phyloP scores from a whole-genome alignment of 768 basidiomycete species.

The Boletus barrowsii region DNA sequence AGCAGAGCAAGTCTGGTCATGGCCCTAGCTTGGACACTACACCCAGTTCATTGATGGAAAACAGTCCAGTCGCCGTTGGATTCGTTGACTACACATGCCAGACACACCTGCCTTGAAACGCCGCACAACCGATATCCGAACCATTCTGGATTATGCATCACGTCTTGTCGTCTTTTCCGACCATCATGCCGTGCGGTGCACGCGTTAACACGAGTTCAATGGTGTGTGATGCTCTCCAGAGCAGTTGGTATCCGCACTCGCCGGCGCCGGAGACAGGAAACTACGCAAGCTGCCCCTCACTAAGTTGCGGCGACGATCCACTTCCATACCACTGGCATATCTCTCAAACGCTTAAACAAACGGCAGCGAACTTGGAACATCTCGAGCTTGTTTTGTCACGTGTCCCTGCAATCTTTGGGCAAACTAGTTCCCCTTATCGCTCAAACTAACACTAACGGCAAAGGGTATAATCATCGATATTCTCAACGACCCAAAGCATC shows the following conservation, averaged over 20 bases:
- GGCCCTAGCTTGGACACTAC: slow-evolving; percentile 46
- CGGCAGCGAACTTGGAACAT: slow-evolving; percentile 57
- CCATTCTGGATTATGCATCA: slow-evolving; percentile 64
- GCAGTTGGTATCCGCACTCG: too few relatives aligned
- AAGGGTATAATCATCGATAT: slow-evolving; percentile 29
- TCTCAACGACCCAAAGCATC: slow-evolving; percentile 34
- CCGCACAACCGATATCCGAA: slow-evolving; percentile 66
- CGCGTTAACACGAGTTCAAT: slow-evolving; percentile 43
- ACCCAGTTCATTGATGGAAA: too few relatives aligned
- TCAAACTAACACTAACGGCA: slow-evolving; percentile 59
- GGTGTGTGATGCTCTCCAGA: too few relatives aligned
- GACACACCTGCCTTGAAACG: slow-evolving; percentile 65
- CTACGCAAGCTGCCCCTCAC: too few relatives aligned
- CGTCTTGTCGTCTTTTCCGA: slow-evolving; percentile 60
- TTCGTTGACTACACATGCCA: slow-evolving; percentile 59
- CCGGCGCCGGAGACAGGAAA: too few relatives aligned
- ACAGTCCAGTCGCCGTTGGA: slow-evolving; percentile 43
- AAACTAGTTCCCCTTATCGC: too few relatives aligned
- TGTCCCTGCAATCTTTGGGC: slow-evolving; percentile 38
- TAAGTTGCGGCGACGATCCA: too few relatives aligned
- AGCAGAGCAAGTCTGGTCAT: slow-evolving; percentile 49
- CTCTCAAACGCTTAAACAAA: too few relatives aligned
- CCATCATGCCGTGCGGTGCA: slow-evolving; percentile 60
- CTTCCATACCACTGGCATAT: too few relatives aligned
- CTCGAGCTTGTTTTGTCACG: slow-evolving; percentile 64